Percentiles rank a stretch among this genome's conserved stretches.
These are phyloP conservation scores for Nymphaea colorata DNA, from an alignment of 164 flowering plant genomes.

Conservation along the genomic window DNA sequence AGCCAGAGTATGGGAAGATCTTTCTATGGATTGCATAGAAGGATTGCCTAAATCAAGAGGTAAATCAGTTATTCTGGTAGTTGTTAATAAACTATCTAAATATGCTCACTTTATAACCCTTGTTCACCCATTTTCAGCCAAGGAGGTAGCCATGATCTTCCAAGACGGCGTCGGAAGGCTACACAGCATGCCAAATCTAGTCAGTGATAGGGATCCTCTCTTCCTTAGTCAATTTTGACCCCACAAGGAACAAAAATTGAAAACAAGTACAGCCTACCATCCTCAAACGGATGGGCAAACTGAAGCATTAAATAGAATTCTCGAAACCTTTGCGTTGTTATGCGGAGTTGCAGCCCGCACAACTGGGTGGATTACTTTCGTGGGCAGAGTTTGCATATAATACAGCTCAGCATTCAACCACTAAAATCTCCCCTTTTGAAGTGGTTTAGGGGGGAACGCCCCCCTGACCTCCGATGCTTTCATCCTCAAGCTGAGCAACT, in stretches of 20 bases:
- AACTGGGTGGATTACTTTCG: too few relatives aligned
- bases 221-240: constrained; percentile 3
- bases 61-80: constrained; percentile 1
- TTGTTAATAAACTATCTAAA: constrained; percentile 1
- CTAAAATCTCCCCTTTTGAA: too few relatives aligned
- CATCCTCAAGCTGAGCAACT: too few relatives aligned
- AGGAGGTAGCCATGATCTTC: neutral
- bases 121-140: neutral
- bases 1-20: neutral
- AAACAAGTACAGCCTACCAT: neutral
- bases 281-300: too few relatives aligned
- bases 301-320: too few relatives aligned
- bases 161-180: neutral
- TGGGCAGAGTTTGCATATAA: too few relatives aligned
- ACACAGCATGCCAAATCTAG: constrained; percentile 3
- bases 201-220: constrained; percentile 2
- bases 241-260: neutral
- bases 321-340: too few relatives aligned
- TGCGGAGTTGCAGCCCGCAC: too few relatives aligned
- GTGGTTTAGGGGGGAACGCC: too few relatives aligned
- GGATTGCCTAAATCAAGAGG: neutral
- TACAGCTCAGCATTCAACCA: too few relatives aligned
- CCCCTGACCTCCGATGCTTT: too few relatives aligned
- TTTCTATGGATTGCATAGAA: constrained; percentile 2
- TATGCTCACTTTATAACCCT: neutral